These are phyloP conservation scores for Teratosphaeria zuluensis DNA, from an alignment of 2,329 filamentous ascomycete genomes.

Conservation along the genomic window DNA sequence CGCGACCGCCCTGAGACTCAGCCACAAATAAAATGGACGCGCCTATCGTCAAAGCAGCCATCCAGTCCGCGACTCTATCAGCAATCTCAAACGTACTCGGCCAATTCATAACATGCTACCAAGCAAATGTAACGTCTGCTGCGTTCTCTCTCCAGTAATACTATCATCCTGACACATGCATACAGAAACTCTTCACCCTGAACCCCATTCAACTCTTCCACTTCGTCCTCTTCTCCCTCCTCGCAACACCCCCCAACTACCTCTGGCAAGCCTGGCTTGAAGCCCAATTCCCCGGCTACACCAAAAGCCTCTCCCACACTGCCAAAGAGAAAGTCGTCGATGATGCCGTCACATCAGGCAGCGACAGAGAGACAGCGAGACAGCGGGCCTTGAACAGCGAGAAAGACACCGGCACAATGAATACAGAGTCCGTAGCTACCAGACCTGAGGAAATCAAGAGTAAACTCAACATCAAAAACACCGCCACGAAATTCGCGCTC, in stretches of 20 bases:
- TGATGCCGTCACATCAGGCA: conserved; percentile 11
- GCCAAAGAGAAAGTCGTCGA: conserved; percentile 25
- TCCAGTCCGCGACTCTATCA: conserved; percentile 57
- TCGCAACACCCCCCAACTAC: conserved; percentile 75
- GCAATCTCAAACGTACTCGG: conserved; percentile 64
- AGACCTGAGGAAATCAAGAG: background rate
- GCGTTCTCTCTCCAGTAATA: background rate
- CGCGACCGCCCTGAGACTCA: background rate
- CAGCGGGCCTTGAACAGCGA: conserved; percentile 12
- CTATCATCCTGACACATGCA: background rate
- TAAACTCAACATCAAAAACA: conserved; percentile 50
- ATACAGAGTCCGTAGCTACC: background rate
- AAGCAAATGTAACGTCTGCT: conserved; percentile 39
- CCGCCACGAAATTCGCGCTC: conserved; percentile 55
- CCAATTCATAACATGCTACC: conserved; percentile 58
- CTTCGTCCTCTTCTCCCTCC: conserved; percentile 63
- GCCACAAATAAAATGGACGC: conserved; percentile 29
- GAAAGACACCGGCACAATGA: background rate
- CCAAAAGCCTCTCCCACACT: conserved; percentile 21
- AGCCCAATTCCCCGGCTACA: conserved; percentile 58
- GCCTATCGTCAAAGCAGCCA: conserved; percentile 49
- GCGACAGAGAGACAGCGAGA: conserved; percentile 6
- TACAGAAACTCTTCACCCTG: conserved; percentile 33
- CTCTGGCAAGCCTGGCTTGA: conserved; percentile 79
- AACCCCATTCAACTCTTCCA: conserved; percentile 62